Evolutionary conservation across 495 filamentous ascomycete species (phyloP).

Genomic region (Aspergillus heteromorphus): DNA sequence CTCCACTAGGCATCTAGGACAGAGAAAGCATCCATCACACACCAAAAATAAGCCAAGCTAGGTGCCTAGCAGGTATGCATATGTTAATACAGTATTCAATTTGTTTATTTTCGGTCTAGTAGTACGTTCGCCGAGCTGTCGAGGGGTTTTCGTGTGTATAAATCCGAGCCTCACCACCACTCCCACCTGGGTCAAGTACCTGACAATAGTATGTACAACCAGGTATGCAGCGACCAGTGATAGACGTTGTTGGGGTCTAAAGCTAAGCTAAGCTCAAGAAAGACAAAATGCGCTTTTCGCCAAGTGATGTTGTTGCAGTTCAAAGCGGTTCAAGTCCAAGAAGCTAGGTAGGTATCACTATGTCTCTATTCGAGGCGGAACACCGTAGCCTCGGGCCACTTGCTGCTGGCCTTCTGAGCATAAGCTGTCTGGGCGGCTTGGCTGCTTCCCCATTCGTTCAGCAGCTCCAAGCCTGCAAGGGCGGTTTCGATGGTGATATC

Average conservation of each 20-base stretch:
- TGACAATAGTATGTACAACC: neutral
- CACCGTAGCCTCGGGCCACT: conserved; percentile 66
- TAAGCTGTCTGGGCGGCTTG: conserved; percentile 49
- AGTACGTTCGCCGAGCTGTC: neutral
- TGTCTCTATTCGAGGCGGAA: conserved; percentile 40
- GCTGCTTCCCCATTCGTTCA: conserved; percentile 57
- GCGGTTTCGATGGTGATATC: conserved; percentile 57
- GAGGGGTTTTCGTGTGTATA: neutral
- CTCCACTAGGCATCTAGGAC: no score
- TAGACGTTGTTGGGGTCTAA: neutral
- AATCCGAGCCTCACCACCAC: neutral
- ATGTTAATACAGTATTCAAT: neutral
- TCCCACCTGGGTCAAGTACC: neutral
- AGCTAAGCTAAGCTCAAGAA: neutral
- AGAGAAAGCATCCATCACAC: no score
- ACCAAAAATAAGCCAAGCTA: neutral
- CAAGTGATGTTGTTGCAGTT: neutral
- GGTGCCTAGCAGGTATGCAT: no score
- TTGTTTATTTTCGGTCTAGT: neutral
- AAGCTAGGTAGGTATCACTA: neutral
- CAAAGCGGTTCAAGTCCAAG: neutral
- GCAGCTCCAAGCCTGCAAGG: conserved; percentile 48
- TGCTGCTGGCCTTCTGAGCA: conserved; percentile 55
- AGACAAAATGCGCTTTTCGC: neutral
- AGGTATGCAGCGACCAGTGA: neutral